phyloP scores from a whole-genome alignment of 257 asterid genomes.

The Plantago elongata region DNA sequence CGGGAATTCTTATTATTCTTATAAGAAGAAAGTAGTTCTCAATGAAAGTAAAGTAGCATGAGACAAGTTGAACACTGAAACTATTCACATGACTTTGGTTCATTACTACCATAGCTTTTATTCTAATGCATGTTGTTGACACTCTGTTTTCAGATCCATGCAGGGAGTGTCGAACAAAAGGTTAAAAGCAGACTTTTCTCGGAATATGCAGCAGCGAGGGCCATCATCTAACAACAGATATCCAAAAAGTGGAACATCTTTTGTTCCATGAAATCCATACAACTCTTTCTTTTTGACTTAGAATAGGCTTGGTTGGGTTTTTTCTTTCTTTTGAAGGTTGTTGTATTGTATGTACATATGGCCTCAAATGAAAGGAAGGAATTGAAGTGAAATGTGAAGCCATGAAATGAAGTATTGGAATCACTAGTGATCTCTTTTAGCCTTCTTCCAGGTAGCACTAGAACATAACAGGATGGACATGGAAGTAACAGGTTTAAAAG shows the following conservation, averaged over 20 bases:
- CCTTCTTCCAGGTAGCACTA: not conserved
- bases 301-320: not conserved
- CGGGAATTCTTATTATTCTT: constrained; percentile 5
- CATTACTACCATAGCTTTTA: not conserved
- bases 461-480: not conserved
- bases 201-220: constrained; percentile 56
- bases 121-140: constrained; percentile 12
- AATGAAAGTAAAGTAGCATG: not conserved
- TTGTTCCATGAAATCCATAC: constrained; percentile 40
- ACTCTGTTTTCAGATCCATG: constrained; percentile 46
- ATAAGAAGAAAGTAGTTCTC: constrained; percentile 6
- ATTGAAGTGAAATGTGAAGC: not conserved
- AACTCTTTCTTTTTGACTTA: constrained; percentile 2
- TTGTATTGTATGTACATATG: constrained; percentile 12
- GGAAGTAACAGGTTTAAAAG: not conserved
- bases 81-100: not conserved
- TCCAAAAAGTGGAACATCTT: constrained; percentile 43
- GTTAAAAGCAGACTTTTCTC: constrained; percentile 54
- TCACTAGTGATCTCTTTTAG: not conserved
- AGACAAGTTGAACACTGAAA: constrained; percentile 9
- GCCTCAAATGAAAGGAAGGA: not conserved
- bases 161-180: constrained; percentile 68
- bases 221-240: constrained; percentile 51
- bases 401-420: not conserved
- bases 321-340: constrained; percentile 3